Evolutionary conservation across 1,139 yeast species (phyloP).

Genomic region (Pichiaceae sp.): DNA sequence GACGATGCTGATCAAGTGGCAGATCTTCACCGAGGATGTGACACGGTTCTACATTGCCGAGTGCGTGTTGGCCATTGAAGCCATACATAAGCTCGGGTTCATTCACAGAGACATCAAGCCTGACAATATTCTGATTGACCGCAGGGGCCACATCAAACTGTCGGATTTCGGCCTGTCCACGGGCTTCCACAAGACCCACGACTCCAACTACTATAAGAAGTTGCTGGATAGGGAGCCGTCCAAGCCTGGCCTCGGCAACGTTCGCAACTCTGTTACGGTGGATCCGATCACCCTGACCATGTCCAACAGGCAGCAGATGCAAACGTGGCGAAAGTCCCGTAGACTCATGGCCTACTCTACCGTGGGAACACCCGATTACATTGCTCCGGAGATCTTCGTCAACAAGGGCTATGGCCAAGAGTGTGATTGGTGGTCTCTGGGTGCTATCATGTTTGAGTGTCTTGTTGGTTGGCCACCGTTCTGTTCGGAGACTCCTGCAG

Average conservation of each 20-base stretch:
- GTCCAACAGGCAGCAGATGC: constrained; percentile 94
- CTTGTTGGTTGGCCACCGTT: constrained; percentile 99
- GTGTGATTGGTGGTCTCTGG: constrained; percentile 96
- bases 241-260: constrained; percentile 3
- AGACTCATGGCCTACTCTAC: constrained; percentile 97
- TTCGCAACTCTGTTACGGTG: constrained; percentile 78
- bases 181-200: constrained; percentile 82
- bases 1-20: constrained; percentile 88
- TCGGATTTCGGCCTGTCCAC: constrained; percentile 82
- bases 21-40: constrained; percentile 75
- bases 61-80: constrained; percentile 78
- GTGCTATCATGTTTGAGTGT: constrained; percentile 98
- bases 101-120: constrained; percentile 78
- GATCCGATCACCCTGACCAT: constrained; percentile 94
- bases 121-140: constrained; percentile 72
- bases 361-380: constrained; percentile 98
- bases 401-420: constrained; percentile 99
- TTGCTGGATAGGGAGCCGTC: constrained; percentile 50
- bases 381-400: constrained; percentile 94
- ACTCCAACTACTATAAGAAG: constrained; percentile 68
- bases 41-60: constrained; percentile 83
- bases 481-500: constrained; percentile 98
- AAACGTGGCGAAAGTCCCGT: constrained; percentile 96
- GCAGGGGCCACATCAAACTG: constrained; percentile 69
- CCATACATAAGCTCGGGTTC: constrained; percentile 71